Percentiles rank a stretch among this genome's conserved stretches.
These are phyloP conservation scores for Alloteropsis angusta DNA, from an alignment of 202 grass and related monocot genomes.

Conservation along the genomic window DNA sequence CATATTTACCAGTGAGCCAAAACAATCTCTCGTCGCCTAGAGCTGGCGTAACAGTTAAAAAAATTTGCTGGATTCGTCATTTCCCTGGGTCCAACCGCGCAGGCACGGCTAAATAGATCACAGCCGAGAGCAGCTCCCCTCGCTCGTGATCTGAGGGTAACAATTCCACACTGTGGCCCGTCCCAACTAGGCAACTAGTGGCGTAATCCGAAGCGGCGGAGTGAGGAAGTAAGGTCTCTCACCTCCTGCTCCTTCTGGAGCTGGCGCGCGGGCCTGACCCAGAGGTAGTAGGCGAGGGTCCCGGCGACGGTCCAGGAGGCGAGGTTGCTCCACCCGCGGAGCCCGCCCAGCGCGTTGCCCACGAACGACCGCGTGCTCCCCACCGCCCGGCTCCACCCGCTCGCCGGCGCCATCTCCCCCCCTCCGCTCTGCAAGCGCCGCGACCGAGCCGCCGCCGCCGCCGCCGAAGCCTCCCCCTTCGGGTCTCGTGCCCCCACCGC, in stretches of 20 bases:
- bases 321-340: slow-evolving; percentile 79
- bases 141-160: background rate
- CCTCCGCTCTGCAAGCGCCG: background rate
- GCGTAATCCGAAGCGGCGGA: background rate
- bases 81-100: background rate
- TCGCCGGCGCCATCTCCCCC: slow-evolving; percentile 37
- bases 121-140: background rate
- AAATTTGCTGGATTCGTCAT: background rate
- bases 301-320: slow-evolving; percentile 90
- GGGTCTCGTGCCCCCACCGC: background rate
- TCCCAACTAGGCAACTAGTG: background rate
- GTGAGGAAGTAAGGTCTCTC: background rate
- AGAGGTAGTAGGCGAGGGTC: slow-evolving; percentile 97
- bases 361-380: slow-evolving; percentile 78
- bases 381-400: slow-evolving; percentile 41
- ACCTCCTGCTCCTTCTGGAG: slow-evolving; percentile 90
- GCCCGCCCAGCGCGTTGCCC: slow-evolving; percentile 80
- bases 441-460: background rate
- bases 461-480: background rate
- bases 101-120: background rate
- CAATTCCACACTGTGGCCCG: background rate
- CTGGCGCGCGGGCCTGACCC: slow-evolving; percentile 60
- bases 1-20: background rate
- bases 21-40: background rate
- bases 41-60: background rate